Base-by-base conservation (phyloP, 208 protist species). In the Trypanosoma platydactyli region DNA sequence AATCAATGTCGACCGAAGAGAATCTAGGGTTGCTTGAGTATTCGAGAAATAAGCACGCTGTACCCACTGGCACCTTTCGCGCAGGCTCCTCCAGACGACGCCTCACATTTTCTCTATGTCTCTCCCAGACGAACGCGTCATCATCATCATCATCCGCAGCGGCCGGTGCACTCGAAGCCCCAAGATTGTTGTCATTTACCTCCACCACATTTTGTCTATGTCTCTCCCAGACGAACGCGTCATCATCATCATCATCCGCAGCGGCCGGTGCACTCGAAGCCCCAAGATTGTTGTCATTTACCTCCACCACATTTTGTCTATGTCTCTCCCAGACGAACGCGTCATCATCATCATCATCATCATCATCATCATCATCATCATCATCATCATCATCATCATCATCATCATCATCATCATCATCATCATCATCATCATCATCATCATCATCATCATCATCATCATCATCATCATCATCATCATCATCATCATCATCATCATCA, bases 31-130 rank as follows among this genome's bases (percentile, higher is more conserved):
- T 51, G 3, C 18, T 22, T 13, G 52, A n/a, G 42, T 51, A 59
- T 41, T 84, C 75, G 1, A 84, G 41, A 68, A 84, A 79, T 7
- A 84, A 68, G 63, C 74, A 81, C 3, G 79, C 53, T 54, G 70
- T 22, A 40, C 30, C 38, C 5, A 68, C 30, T 3, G 65, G 6
- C 40, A 30, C 29, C 0, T 38, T n/a, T 18, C 13, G 16, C 35
- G 18, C 4, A 3, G 9, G 20, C 7, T 7, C 11, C 46, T 56
- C 27, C 20, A 30, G 2, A 18, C 35, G 3, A 12, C 20, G 11
- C 7, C 25, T 16, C 57, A 60, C 11, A 22, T 18, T 25, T 5
- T 5, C 2, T 33, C 30, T 16, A 40, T 62, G 22, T 13, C 22
- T 48, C 40, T 50, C 27, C 56, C 56, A 46, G 52, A 59, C 54